Percentiles rank a stretch among this genome's conserved stretches.
phyloP scores from a whole-genome alignment of 2,329 filamentous ascomycete genomes.

The Ilyonectria sp. region DNA sequence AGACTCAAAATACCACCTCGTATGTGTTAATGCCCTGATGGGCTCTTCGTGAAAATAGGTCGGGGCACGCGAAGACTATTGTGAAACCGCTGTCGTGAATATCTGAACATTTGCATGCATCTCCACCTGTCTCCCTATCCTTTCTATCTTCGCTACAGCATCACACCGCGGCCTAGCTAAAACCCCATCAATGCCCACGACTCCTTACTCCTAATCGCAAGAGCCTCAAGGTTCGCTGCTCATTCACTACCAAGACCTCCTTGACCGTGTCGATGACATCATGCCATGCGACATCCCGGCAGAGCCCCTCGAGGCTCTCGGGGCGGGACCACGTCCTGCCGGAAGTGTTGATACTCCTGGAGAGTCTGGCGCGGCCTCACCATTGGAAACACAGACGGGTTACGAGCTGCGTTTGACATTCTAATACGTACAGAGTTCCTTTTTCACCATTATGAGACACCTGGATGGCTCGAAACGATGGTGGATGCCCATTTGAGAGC shows the following conservation, averaged over 20 bases:
- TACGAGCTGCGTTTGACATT: too few species aligned
- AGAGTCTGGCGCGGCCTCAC: too few species aligned
- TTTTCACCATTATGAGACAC: too few species aligned
- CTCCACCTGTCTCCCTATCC: background rate
- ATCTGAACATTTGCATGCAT: too few species aligned
- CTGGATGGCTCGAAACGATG: too few species aligned
- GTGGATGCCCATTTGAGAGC: too few species aligned
- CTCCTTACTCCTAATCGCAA: slow-evolving; percentile 27
- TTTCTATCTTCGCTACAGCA: background rate
- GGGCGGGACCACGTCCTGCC: slow-evolving; percentile 32
- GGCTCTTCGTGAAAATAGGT: background rate
- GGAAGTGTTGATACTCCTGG: background rate
- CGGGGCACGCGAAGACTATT: too few species aligned
- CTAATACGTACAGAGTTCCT: too few species aligned
- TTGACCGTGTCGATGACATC: slow-evolving; percentile 53
- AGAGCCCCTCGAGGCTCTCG: slow-evolving; percentile 52
- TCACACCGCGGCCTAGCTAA: background rate
- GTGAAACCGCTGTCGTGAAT: background rate
- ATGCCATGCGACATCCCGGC: slow-evolving; percentile 50
- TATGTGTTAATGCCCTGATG: slow-evolving; percentile 16
- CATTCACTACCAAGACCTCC: slow-evolving; percentile 48
- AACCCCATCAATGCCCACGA: background rate
- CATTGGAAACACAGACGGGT: too few species aligned
- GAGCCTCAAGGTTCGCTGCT: slow-evolving; percentile 36
- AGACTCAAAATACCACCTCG: slow-evolving; percentile 38